Percentiles rank a stretch among this genome's conserved stretches.
These are phyloP conservation scores for Phytophthora fragariaefolia DNA, from an alignment of 352 stramenopile genomes.

Conservation along the genomic window DNA sequence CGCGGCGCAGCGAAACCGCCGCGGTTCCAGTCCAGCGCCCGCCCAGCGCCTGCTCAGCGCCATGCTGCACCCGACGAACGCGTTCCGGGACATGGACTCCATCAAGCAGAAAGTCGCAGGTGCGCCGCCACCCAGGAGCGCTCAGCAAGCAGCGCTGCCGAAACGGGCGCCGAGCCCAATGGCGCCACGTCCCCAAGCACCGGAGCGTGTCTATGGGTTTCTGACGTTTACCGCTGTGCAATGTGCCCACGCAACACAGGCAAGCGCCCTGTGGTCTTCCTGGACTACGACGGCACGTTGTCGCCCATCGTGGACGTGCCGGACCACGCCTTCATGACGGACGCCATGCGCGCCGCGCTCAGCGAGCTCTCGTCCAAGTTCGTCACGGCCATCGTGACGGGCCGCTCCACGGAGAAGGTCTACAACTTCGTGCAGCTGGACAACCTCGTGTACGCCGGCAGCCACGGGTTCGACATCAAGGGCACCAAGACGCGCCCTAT, in stretches of 20 bases:
- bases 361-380: slow-evolving; percentile 69
- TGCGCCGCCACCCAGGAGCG: slow-evolving; percentile 8
- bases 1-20: slow-evolving; percentile 15
- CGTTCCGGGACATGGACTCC: slow-evolving; percentile 59
- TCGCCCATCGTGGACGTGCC: slow-evolving; percentile 84
- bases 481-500: slow-evolving; percentile 61
- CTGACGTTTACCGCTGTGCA: slow-evolving; percentile 26
- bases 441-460: slow-evolving; percentile 82
- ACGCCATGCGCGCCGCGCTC: slow-evolving; percentile 66
- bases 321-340: slow-evolving; percentile 69
- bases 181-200: slow-evolving; percentile 1
- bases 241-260: slow-evolving; percentile 38
- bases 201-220: slow-evolving; percentile 24
- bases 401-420: slow-evolving; percentile 77
- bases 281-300: slow-evolving; percentile 82
- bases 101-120: slow-evolving; percentile 65
- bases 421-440: slow-evolving; percentile 81
- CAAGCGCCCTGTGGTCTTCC: slow-evolving; percentile 72
- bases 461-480: slow-evolving; percentile 85
- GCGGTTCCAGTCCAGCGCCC: slow-evolving; percentile 15
- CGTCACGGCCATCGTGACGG: slow-evolving; percentile 77
- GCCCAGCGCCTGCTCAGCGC: not conserved
- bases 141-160: not conserved
- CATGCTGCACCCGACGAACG: slow-evolving; percentile 67
- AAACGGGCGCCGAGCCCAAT: not conserved